Evolutionary conservation across 2,329 filamentous ascomycete species (phyloP).

Genomic region (Exophiala oligosperma): DNA sequence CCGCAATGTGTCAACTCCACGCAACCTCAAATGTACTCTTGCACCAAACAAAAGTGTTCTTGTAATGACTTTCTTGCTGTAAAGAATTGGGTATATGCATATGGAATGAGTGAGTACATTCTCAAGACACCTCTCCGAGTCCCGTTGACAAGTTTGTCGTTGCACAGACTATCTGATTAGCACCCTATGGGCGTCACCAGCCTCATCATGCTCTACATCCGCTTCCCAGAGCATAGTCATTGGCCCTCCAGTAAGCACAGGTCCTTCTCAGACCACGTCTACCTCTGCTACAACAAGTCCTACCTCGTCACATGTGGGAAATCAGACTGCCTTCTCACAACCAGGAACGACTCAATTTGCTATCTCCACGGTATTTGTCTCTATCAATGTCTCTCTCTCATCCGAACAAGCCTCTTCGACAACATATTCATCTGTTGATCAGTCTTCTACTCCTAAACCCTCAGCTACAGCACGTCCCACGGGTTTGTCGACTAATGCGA

Average conservation of each 20-base stretch:
- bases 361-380: neutral
- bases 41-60: neutral
- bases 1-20: neutral
- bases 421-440: neutral
- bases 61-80: neutral
- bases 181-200: neutral
- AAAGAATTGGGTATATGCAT: neutral
- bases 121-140: neutral
- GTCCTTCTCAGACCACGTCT: neutral
- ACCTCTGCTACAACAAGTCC: neutral
- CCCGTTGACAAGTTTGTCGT: neutral
- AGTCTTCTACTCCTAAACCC: neutral
- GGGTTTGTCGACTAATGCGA: neutral
- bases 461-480: neutral
- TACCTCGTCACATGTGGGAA: neutral
- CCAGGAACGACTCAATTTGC: neutral
- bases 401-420: neutral
- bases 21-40: neutral
- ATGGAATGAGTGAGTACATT: neutral
- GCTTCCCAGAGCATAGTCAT: neutral
- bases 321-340: neutral
- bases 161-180: neutral
- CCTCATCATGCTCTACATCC: neutral
- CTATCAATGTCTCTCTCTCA: neutral
- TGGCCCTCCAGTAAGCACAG: neutral